Evolutionary conservation across 192 early-diverging fungal genomes (phyloP), one percentile per base, ranked within the genome.

Genomic region (Coemansia sp.): DNA sequence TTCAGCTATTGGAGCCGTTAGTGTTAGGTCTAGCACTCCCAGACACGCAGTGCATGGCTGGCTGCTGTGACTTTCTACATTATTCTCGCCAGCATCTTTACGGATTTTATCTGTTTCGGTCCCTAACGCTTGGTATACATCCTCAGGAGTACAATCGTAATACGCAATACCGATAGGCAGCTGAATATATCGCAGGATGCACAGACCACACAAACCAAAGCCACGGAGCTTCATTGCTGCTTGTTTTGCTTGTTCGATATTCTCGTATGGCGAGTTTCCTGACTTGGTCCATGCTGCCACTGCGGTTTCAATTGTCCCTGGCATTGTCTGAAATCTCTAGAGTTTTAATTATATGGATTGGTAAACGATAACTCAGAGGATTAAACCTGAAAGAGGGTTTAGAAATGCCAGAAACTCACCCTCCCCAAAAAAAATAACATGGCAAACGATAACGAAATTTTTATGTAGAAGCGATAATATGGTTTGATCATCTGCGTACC

Each of bases 41-140:
- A 81, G 57, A 26, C 78, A 81, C n/a, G 63, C 58, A 1, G 70
- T 46, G 56, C 78, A 81, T 2, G 66, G 64, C 43, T 26, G 21
- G 10, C 10, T 28, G 40, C 4, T 9, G 59, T 13, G 37, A 2
- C 4, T 26, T 28, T 28, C 21, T 20, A 18, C 20, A 28, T 52
- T 29, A 21, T 55, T 37, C 5, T 66, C 15, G 57, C 12, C 43
- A 28, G 66, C 64, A 13, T 26, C 58, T 21, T 25, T 53, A 29
- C 68, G 60, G 28, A 33, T 48, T 21, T 61, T 20, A 7, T 15
- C 21, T 2, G n/a, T 3, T 2, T 60, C 56, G 0, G 66, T n/a
- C 10, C 42, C 67, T 2, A 79, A 37, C 18, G 23, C 23, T 5
- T 34, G 34, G 26, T 49, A 55, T 53, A 66, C 39, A 0, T 16